Evolutionary conservation across 2,329 filamentous ascomycete genomes (phyloP), one percentile per base, ranked within the genome.

Genomic region (Eutypella sp.): DNA sequence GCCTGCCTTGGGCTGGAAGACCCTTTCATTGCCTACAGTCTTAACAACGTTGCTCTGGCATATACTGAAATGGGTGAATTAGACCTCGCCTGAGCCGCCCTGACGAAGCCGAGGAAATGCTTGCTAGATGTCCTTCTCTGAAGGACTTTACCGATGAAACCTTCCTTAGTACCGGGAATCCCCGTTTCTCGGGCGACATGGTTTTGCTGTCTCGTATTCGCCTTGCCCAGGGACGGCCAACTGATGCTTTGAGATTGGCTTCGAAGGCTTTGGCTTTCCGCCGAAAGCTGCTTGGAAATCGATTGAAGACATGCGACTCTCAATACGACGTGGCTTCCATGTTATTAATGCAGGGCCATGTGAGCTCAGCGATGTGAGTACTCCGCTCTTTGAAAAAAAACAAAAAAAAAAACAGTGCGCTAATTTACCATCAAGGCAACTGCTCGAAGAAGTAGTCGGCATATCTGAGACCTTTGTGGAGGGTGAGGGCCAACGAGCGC

Each of bases 101-200:
- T 8, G 54, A 68, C 47, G 61, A 66, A 37, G 62, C 66, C 7
- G 60, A 68, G 47, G 55, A 60, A 18, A 63, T 62, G 53, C 55
- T 66, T 4, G 56, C 54, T 37, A 52, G 53, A 38, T 66, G 66
- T 40, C 62, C 60, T 1, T 61, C 55, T 7, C 45, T 68, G 9
- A 62, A 63, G 45, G 57, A 63, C 38, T 65, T 68, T 43, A 64
- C 58, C 0, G 66, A 68, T 47, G 64, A 67, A 38, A 62, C 59
- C 7, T 67, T 68, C 44, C 47, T 66, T n/a, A 56, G 50, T 41
- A 65, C 62, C 15, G 52, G 57, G 3, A 61, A 58, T 31, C 56
- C 56, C 5, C 55, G 57, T 20, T 59, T 55, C 42, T 58, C 50
- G 5, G 56, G 57, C 15, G 54, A 59, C 41, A 59, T 57, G 57